Evolutionary conservation across 768 basidiomycete species (phyloP).

Genomic region (Pleurotus salmoneostramineus): DNA sequence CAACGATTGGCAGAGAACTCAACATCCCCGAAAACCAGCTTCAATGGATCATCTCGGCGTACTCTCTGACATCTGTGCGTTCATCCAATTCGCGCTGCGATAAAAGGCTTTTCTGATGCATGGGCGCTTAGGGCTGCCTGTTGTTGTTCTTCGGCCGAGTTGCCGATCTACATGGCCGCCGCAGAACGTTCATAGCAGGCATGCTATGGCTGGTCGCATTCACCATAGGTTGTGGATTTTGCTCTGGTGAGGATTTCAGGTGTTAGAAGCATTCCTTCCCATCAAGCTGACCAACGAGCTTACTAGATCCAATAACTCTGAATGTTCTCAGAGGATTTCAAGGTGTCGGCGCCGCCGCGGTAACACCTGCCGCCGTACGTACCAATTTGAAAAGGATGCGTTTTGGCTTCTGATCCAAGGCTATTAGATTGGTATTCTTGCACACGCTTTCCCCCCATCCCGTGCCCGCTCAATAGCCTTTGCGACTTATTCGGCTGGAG

Average conservation of each 20-base stretch:
- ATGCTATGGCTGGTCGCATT: slow-evolving; percentile 37
- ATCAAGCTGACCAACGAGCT: not conserved
- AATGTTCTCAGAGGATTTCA: slow-evolving; percentile 59
- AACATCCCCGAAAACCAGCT: not conserved
- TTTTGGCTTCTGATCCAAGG: too few relatives aligned
- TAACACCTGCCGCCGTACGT: slow-evolving; percentile 54
- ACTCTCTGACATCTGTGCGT: not conserved
- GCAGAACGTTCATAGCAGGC: slow-evolving; percentile 49
- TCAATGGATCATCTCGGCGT: slow-evolving; percentile 9
- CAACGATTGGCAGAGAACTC: slow-evolving; percentile 5
- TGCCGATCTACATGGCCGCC: slow-evolving; percentile 61
- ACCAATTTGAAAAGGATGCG: not conserved
- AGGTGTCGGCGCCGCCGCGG: slow-evolving; percentile 58
- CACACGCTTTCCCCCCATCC: slow-evolving; percentile 52
- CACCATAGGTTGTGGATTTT: slow-evolving; percentile 48
- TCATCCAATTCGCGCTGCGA: not conserved
- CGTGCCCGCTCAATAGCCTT: slow-evolving; percentile 59
- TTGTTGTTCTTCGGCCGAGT: slow-evolving; percentile 58
- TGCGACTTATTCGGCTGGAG: slow-evolving; percentile 66
- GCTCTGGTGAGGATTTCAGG: slow-evolving; percentile 25
- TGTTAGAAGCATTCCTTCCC: not conserved
- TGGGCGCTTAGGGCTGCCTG: slow-evolving; percentile 47
- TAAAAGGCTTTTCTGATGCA: not conserved
- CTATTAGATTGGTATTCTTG: slow-evolving; percentile 57
- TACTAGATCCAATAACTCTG: slow-evolving; percentile 40